Percentiles rank a stretch among this genome's conserved stretches.
phyloP scores from a whole-genome alignment of 176 grass and related monocot species.

The Musa troglodytarum region DNA sequence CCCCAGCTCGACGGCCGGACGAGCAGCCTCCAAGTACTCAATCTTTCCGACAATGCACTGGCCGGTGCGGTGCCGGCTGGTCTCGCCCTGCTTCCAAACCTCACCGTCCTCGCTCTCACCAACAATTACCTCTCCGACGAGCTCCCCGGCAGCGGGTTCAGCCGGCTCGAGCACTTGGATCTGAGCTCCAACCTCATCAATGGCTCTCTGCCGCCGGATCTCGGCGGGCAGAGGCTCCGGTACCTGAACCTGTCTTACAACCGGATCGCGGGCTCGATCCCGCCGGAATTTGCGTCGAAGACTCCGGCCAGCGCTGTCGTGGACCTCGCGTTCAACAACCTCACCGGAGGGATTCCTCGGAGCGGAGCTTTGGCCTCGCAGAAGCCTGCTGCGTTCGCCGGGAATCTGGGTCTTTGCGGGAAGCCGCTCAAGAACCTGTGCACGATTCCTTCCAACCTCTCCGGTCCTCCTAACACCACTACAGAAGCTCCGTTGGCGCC shows the following conservation, averaged over 20 bases:
- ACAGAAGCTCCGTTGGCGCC: not conserved
- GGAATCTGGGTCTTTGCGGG: slow-evolving; percentile 64
- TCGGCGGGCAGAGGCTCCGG: slow-evolving; percentile 40
- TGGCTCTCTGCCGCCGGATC: slow-evolving; percentile 39
- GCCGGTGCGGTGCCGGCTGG: slow-evolving; percentile 40
- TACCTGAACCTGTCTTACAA: slow-evolving; percentile 76
- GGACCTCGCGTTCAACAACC: slow-evolving; percentile 68
- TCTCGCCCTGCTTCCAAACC: slow-evolving; percentile 54
- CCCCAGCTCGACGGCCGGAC: slow-evolving; percentile 32
- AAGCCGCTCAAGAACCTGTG: slow-evolving; percentile 47
- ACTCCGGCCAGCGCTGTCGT: slow-evolving; percentile 54
- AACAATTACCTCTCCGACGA: slow-evolving; percentile 59
- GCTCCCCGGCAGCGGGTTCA: slow-evolving; percentile 31
- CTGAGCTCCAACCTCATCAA: slow-evolving; percentile 69
- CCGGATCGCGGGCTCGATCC: slow-evolving; percentile 50
- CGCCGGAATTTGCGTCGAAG: slow-evolving; percentile 35
- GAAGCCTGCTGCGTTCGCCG: slow-evolving; percentile 43
- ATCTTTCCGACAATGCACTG: slow-evolving; percentile 74
- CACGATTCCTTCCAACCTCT: slow-evolving; percentile 37
- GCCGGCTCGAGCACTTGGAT: slow-evolving; percentile 56
- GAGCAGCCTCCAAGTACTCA: slow-evolving; percentile 48
- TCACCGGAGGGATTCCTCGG: slow-evolving; percentile 57
- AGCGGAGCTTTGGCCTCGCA: slow-evolving; percentile 32
- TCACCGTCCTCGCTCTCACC: slow-evolving; percentile 56
- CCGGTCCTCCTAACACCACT: slow-evolving; percentile 15